A percentile compares a stretch with the other conserved stretches of the same genome.
Evolutionary conservation across 2,329 filamentous ascomycete genomes (phyloP).

Genomic region (Epichloe sibirici): DNA sequence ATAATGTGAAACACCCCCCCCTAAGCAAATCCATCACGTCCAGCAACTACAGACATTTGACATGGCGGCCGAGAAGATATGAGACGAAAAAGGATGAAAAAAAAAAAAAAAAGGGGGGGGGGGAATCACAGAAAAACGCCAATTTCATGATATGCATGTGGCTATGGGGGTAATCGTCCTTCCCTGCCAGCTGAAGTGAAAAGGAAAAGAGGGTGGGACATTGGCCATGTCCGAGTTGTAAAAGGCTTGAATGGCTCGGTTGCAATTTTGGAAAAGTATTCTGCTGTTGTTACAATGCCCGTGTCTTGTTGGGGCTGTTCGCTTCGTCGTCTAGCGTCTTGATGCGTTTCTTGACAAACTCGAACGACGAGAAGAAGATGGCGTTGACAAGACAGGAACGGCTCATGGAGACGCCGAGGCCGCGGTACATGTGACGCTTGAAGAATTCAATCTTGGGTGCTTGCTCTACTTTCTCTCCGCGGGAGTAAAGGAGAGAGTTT

Average conservation of each 20-base stretch:
- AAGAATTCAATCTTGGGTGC: constrained; percentile 69
- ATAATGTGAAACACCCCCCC: neutral
- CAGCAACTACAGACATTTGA: neutral
- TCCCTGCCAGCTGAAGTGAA: neutral
- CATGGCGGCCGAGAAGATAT: neutral
- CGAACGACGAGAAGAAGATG: constrained; percentile 82
- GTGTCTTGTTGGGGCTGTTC: constrained; percentile 4
- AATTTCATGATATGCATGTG: constrained; percentile 3
- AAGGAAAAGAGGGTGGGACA: neutral
- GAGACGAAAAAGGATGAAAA: neutral
- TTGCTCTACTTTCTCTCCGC: constrained; percentile 49
- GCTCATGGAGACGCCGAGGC: constrained; percentile 70
- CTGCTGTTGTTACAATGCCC: constrained; percentile 7
- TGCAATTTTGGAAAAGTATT: neutral
- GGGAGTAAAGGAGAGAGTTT: constrained; percentile 59
- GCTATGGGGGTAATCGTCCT: neutral
- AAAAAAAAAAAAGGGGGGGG: neutral
- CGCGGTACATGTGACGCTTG: constrained; percentile 67
- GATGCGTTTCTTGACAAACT: constrained; percentile 64
- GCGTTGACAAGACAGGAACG: constrained; percentile 75
- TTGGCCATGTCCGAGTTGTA: no score
- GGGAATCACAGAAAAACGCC: constrained; percentile 2
- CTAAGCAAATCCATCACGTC: neutral
- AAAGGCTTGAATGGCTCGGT: no score
- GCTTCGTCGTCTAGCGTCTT: constrained; percentile 32